Base-by-base conservation (phyloP, 2,329 filamentous ascomycete genomes). In the Fusarium neocosmosporiellum region DNA sequence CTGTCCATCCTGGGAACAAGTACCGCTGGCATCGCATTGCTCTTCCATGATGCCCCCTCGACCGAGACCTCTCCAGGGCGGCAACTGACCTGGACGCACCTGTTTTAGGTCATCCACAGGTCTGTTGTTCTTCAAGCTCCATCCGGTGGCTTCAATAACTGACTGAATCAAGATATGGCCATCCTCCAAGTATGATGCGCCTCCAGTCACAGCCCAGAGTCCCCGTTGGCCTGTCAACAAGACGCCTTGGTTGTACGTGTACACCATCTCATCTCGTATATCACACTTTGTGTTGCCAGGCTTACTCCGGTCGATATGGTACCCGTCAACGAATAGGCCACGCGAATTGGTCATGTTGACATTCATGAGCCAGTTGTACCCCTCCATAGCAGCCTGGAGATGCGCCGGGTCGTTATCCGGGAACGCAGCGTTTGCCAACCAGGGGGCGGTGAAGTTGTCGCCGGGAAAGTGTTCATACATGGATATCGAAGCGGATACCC, bases 221-320 rank as follows among this genome's bases (percentile, higher is more conserved):
- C 92, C 93, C 36, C 94, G 89, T 63, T 94, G 89, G 14, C 94
- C 95, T 6, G 93, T 95, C 24, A 98, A 88, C 1, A 98, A 78
- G 5, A 98, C 94, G 24, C 95, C 96, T 81, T 98, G 96, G 82
- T 98, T 98, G 84, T 98, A 98, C 0, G 95, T 97, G 82, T 95
- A 98, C 10, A 98, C 92, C 91, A 95, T 96, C 75, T 95, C 90
- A 81, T 98, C 94, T 57, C 95, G 89, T 58, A 89, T 81, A 79
- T 98, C 94, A 80, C 96, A 98, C 71, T 89, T 87, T 1, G 89
- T 91, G 64, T 93, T 94, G 58, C 91, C 90, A 29, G 86, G 87
- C 67, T 87, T 87, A 8, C 84, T 83, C 65, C 90, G 88, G 29
- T 85, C 83, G 77, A 98, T 92, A 81, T 98, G 96, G 79, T 94